phyloP scores from a whole-genome alignment of 2,329 filamentous ascomycete species.

The Emmonsiellopsis sp. region DNA sequence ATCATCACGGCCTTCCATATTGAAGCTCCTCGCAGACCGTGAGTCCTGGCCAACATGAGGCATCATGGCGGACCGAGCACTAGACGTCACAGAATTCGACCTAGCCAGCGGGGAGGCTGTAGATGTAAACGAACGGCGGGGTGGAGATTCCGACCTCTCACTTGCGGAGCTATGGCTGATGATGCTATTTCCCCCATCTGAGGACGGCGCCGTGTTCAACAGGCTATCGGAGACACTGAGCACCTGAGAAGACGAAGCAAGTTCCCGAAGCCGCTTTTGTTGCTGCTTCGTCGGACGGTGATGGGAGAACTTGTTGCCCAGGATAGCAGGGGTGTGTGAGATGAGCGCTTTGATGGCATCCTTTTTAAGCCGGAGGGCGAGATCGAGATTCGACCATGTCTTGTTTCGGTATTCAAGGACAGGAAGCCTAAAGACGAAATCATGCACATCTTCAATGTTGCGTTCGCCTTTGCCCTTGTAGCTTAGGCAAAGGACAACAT shows the following conservation, averaged over 20 bases:
- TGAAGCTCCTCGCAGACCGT: conserved; percentile 26
- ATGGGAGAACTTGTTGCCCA: conserved; percentile 92
- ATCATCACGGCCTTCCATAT: conserved; percentile 30
- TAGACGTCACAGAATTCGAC: conserved; percentile 26
- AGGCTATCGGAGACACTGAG: conserved; percentile 32
- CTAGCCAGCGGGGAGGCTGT: conserved; percentile 27
- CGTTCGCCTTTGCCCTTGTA: conserved; percentile 95
- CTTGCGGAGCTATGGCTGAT: conserved; percentile 29
- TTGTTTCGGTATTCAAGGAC: conserved; percentile 96
- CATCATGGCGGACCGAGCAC: neutral
- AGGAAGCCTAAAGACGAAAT: conserved; percentile 93
- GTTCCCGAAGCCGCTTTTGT: conserved; percentile 67
- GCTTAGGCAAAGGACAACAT: conserved; percentile 87
- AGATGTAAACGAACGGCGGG: conserved; percentile 27
- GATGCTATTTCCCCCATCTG: conserved; percentile 24
- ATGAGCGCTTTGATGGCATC: conserved; percentile 90
- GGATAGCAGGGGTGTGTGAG: conserved; percentile 89
- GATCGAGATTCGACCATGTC: conserved; percentile 95
- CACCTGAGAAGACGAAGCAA: conserved; percentile 68
- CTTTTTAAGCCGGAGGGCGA: conserved; percentile 86
- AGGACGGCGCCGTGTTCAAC: conserved; percentile 4
- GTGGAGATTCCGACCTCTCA: conserved; percentile 27
- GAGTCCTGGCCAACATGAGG: conserved; percentile 16
- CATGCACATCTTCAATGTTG: conserved; percentile 92
- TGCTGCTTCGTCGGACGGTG: conserved; percentile 74